A percentile compares a stretch with the other conserved stretches of the same genome.
Evolutionary conservation across 1,284 basidiomycete genomes (phyloP).

Genomic region (Ustilago loliicola): DNA sequence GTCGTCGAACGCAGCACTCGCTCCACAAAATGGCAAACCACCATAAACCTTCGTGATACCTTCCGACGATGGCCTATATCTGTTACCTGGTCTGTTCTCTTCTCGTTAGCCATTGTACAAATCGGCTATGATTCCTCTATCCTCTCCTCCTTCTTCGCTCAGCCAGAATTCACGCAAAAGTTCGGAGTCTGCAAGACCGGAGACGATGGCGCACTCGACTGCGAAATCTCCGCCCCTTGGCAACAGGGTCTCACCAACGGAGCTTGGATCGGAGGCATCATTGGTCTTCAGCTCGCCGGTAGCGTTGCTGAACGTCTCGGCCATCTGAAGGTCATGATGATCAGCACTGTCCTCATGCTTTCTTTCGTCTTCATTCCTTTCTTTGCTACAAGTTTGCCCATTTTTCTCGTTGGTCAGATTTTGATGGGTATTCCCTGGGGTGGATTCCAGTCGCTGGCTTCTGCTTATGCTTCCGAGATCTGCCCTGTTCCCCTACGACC

Average conservation of each 20-base stretch:
- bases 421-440: constrained; percentile 72
- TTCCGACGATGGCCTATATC: constrained; percentile 72
- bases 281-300: constrained; percentile 52
- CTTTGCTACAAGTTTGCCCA: constrained; percentile 71
- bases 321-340: constrained; percentile 43
- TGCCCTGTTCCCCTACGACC: constrained; percentile 73
- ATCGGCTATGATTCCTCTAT: constrained; percentile 58
- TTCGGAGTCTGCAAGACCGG: constrained; percentile 61
- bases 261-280: constrained; percentile 47
- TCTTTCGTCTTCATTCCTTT: constrained; percentile 67
- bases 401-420: constrained; percentile 71
- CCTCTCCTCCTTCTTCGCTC: constrained; percentile 69
- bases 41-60: constrained; percentile 69
- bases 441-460: constrained; percentile 72
- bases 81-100: constrained; percentile 72
- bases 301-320: constrained; percentile 39
- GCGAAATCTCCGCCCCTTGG: constrained; percentile 73
- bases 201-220: constrained; percentile 63
- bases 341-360: constrained; percentile 64
- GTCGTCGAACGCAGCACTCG: constrained; percentile 70
- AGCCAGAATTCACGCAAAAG: constrained; percentile 67
- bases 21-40: constrained; percentile 70
- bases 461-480: constrained; percentile 73
- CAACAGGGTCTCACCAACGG: constrained; percentile 70
- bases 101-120: constrained; percentile 72